Base-by-base conservation (phyloP, 352 stramenopile genomes). In the Phytophthora cryptogea region DNA sequence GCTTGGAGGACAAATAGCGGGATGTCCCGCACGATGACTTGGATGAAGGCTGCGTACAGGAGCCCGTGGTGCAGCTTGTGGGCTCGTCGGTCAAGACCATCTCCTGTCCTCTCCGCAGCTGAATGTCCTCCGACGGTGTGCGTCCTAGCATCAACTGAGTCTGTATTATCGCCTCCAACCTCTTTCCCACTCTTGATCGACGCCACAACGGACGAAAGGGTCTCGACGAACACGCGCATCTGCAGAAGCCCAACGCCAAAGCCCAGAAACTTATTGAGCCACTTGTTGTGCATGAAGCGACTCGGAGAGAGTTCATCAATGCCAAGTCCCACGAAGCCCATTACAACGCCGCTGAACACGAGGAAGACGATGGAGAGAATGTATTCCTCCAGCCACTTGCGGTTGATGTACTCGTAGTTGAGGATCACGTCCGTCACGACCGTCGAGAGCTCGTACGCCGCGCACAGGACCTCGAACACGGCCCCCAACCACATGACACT, bases 381-480 rank as follows among this genome's bases (percentile, higher is more conserved):
- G 64, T 91, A 91, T 62, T 91, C 81, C 13, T 91, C 79, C 20
- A 83, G 10, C 81, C 79, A 91, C 23, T 77, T 68, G 45, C 81
- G 81, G 17, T 77, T 32, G 55, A 91, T 86, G 67, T 91, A 91
- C 69, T 91, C 81, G 37, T 60, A 63, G 54, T 89, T 91, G n/a
- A 91, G 73, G 6, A 91, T 61, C 37, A 89, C 68, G 40, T 91
- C 79, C 41, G 79, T 88, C 33, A 91, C 69, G 50, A 91, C 78
- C 8, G 82, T 88, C 54, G 74, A 76, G 42, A 86, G 49, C 72
- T 89, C 79, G 47, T 91, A 89, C 27, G 77, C 61, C 0, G 76
- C 77, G 7, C 60, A 55, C 30, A 75, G 32, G 17, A 84, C 51
- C 44, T 86, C 72, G 6, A 86, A 65, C n/a, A 65, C 49, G 14